These are phyloP conservation scores for Camptophora hylomeconis DNA, from an alignment of 2,329 filamentous ascomycete species.

Conservation along the genomic window DNA sequence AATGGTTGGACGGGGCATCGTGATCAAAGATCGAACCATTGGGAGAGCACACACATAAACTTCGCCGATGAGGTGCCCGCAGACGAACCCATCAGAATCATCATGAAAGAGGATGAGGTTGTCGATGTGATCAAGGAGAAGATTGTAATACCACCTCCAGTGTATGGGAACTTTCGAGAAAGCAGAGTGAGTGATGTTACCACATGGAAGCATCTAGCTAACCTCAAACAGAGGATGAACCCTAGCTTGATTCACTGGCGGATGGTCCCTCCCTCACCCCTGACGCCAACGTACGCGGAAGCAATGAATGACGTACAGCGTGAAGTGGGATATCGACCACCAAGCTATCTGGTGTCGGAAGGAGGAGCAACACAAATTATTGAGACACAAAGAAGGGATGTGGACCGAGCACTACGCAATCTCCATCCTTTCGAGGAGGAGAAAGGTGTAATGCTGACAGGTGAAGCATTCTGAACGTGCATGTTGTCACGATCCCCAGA, in stretches of 20 bases:
- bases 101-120: constrained; percentile 63
- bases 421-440: constrained; percentile 37
- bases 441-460: too few species aligned
- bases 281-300: constrained; percentile 16
- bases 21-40: too few species aligned
- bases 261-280: constrained; percentile 32
- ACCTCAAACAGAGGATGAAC: constrained; percentile 49
- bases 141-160: constrained; percentile 54
- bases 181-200: constrained; percentile 52
- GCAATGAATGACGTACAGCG: constrained; percentile 10
- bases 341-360: constrained; percentile 64
- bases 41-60: too few species aligned
- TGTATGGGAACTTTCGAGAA: constrained; percentile 73
- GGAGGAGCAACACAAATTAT: constrained; percentile 62
- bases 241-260: constrained; percentile 74
- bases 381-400: constrained; percentile 50
- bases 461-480: too few species aligned
- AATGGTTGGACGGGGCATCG: too few species aligned
- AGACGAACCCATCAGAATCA: constrained; percentile 60
- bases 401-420: constrained; percentile 31
- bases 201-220: constrained; percentile 1
- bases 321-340: constrained; percentile 42
- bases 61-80: constrained; percentile 28
- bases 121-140: constrained; percentile 35
- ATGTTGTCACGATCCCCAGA: too few species aligned